Evolutionary conservation across 192 early-diverging fungal species (phyloP), one percentile per base, ranked within the genome.

Genomic region (Umbelopsis sp.): DNA sequence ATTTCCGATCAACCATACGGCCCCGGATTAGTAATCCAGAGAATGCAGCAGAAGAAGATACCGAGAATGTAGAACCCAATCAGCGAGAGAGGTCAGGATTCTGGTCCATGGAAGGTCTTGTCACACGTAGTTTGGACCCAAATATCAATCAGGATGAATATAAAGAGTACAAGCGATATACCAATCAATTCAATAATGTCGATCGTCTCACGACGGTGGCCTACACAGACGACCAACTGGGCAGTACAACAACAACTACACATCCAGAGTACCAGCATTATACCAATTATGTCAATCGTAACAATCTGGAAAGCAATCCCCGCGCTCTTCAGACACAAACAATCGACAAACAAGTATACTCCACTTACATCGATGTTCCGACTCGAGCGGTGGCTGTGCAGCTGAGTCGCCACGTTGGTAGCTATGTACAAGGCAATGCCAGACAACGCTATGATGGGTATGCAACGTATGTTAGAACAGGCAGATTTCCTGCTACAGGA

Each of bases 101-200:
- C n/a, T 77, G 68, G 84, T 79, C 68, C 74, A 87, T 73, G 75
- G 88, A 72, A 72, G 78, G 49, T 49, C 74, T 53, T 45, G 77
- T 69, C 53, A 78, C 52, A 30, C 82, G 75, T 4, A 80, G 79
- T 64, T 80, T 88, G 52, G 85, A 91, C 27, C 89, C 89, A 18
- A 74, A 51, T 1, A 81, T 89, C 25, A 79, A 79, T 21, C 74
- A 73, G 9, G 52, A 64, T 22, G 87, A 90, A 64, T 58, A 73
- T 10, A 82, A 87, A 46, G 89, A 89, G 68, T 91, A 91, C 55
- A 79, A 66, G 20, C 81, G 82, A 46, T 83, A 83, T 64, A 74
- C 75, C 33, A 73, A 78, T 44, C 82, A 83, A 78, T 78, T 76
- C 37, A 76, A 69, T 15, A 72, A 74, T 61, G 49, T 83, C 11